Evolutionary conservation across 1,284 basidiomycete species (phyloP), one percentile per base, ranked within the genome.

Genomic region (Sanguinoderma infundibulare): DNA sequence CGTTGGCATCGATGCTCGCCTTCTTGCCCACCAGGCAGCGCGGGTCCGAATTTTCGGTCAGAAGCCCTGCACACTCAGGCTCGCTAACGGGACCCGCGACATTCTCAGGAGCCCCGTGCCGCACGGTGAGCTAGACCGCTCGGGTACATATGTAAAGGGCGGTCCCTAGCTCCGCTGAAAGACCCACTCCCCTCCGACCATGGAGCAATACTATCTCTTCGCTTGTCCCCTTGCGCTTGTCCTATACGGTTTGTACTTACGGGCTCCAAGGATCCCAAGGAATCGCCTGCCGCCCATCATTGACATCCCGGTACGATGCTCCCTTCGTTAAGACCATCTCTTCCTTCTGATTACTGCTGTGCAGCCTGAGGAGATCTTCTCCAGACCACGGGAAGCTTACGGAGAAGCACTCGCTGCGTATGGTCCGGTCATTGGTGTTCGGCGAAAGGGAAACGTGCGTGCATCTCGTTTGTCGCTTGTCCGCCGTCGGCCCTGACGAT

Each of bases 341-440:
- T 44, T 20, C 40, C 24, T 15, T 40, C 38, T 28, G 40, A 47
- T 32, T 50, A 26, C 8, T 34, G n/a, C 28, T 28, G 12, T 15
- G 14, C 40, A 74, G 71, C 56, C 67, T 8, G 63, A 68, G 35
- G 73, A 75, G 24, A 73, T 76, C 22, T 76, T 74, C 60, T 63
- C 64, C 9, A 65, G 68, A 34, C 73, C 75, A 6, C 69, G 70
- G 10, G 70, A 72, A 51, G 74, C 74, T 5, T 77, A 77, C 42
- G 72, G 71, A 46, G 65, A 62, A 22, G 75, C 75, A 1, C 62
- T 77, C 15, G 65, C 63, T 5, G 58, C 69, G 28, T 61, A 75
- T 52, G 73, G 74, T 1, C 72, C 73, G 8, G 68, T 76, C 22
- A 71, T 77, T 39, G 74, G 71, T n/a, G 75, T 77, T 5, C 65